Conservation (phyloP, 352 stramenopile genomes). For the Pythium folliculosum region DNA sequence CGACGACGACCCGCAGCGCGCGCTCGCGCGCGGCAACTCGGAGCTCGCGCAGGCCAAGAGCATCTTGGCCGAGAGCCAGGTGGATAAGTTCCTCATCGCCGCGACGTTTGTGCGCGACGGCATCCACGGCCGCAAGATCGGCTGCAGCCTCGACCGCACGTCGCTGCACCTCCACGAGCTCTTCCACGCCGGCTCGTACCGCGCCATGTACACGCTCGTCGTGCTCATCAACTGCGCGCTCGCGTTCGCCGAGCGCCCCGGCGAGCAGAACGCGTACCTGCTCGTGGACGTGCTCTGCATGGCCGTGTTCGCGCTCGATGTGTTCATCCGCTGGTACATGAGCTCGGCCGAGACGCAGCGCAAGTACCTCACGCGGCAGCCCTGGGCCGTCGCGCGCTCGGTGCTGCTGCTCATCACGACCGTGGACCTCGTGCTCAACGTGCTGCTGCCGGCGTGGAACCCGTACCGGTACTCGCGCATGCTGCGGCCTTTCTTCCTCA, state of each 20-base stretch:
- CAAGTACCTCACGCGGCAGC: slow-evolving; percentile 74
- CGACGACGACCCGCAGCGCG: not conserved
- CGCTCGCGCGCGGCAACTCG: slow-evolving; percentile 19
- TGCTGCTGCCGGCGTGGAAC: slow-evolving; percentile 50
- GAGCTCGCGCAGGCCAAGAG: slow-evolving; percentile 32
- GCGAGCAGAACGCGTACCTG: slow-evolving; percentile 57
- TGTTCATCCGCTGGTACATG: slow-evolving; percentile 82
- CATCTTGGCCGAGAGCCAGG: slow-evolving; percentile 34
- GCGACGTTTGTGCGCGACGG: slow-evolving; percentile 81
- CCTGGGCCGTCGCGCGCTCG: slow-evolving; percentile 71
- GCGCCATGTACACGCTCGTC: slow-evolving; percentile 70
- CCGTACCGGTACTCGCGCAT: slow-evolving; percentile 69
- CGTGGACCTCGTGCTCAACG: slow-evolving; percentile 52
- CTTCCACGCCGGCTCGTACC: slow-evolving; percentile 77
- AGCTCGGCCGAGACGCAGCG: slow-evolving; percentile 78
- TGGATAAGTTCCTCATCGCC: slow-evolving; percentile 74
- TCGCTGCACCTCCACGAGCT: slow-evolving; percentile 68
- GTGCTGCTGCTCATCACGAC: slow-evolving; percentile 55
- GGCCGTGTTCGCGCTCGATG: slow-evolving; percentile 58
- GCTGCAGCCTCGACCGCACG: slow-evolving; percentile 70
- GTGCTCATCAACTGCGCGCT: slow-evolving; percentile 61
- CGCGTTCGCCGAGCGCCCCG: slow-evolving; percentile 65
- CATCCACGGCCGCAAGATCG: slow-evolving; percentile 84
- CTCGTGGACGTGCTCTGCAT: slow-evolving; percentile 68
- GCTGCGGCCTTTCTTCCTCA: slow-evolving; percentile 79